Base-by-base conservation (phyloP, 345 rosid genomes). In the Ricinus communis region DNA sequence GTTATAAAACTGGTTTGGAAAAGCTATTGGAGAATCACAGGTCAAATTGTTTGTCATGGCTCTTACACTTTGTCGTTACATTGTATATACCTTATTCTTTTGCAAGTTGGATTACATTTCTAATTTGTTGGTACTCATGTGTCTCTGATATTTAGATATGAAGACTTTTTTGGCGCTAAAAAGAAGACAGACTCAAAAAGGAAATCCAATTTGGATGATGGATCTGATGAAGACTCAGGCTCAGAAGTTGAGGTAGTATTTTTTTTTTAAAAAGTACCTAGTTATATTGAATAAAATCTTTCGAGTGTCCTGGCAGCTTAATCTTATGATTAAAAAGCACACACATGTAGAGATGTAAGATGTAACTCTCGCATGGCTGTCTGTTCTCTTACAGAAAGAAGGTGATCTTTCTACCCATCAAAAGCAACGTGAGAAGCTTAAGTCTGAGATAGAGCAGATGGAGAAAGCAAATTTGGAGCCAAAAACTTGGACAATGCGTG, bases 401-500 rank as follows among this genome's bases (percentile, higher is more conserved):
- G 82, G 60, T 54, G 78, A 69, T 12, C 94, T 88, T 74, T 95
- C 99, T 15, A 89, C 88, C 5, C 91, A 90, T 76, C 97, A 95
- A 80, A 92, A 81, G 69, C 87, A 90, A 67, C 88, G 79, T 68
- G 55, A 82, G 76, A 82, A 81, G 64, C 78, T 84, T 78, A 79
- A 77, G 55, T 77, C 91, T 71, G 87, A 95, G 84, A 89, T 90
- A 64, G 84, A 85, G 72, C 81, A 77, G 79, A 86, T 95, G 98
- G 98, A 92, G 85, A 87, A 84, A 82, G 84, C 87, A 72, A 92
- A 92, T 81, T 66, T 95, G 77, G 99, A 95, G 77, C 84, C 92
- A 9, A 95, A 92, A 79, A 72, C 82, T 65, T 95, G 99, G 99
- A 95, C 97, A 66, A 89, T 95, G 99, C 91, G 73, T 69, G 99